These are phyloP conservation scores for Xylariales sp. DNA, from an alignment of 2,329 filamentous ascomycete species.

Conservation along the genomic window DNA sequence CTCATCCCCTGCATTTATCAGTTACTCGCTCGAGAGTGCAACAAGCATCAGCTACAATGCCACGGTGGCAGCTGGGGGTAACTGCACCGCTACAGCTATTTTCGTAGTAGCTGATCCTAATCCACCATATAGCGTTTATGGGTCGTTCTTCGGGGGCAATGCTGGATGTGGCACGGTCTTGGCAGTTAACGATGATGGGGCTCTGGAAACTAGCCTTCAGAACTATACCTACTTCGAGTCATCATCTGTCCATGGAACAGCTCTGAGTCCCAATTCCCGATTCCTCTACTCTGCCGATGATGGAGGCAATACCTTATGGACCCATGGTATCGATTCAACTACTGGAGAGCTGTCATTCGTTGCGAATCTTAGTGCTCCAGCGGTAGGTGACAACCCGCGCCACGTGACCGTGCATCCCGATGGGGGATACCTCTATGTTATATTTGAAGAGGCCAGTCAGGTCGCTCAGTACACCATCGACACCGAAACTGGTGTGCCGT, in stretches of 20 bases:
- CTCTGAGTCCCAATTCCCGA: slow-evolving; percentile 36
- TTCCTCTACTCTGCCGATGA: slow-evolving; percentile 45
- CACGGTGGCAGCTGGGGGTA: slow-evolving; percentile 5
- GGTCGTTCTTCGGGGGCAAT: slow-evolving; percentile 3
- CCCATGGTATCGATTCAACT: slow-evolving; percentile 16
- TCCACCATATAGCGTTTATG: slow-evolving; percentile 6
- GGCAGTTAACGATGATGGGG: slow-evolving; percentile 3
- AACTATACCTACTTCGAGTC: slow-evolving; percentile 37
- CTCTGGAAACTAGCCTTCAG: slow-evolving; percentile 31
- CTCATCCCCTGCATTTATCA: slow-evolving; percentile 6
- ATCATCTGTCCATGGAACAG: slow-evolving; percentile 43
- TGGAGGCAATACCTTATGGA: slow-evolving; percentile 36
- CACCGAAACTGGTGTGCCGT: slow-evolving; percentile 8
- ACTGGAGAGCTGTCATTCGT: slow-evolving; percentile 13
- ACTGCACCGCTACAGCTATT: slow-evolving; percentile 8
- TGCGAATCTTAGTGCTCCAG: slow-evolving; percentile 9
- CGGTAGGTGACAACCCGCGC: slow-evolving; percentile 17
- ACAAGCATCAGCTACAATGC: slow-evolving; percentile 3
- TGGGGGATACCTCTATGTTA: slow-evolving; percentile 20
- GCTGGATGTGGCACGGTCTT: slow-evolving; percentile 7
- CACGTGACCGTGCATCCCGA: slow-evolving; percentile 19
- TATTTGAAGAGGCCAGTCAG: slow-evolving; percentile 20
- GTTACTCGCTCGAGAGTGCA: slow-evolving; percentile 4
- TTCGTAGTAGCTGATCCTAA: slow-evolving; percentile 4
- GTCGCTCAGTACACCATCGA: slow-evolving; percentile 16